Evolutionary conservation across 2,329 filamentous ascomycete genomes (phyloP), one percentile per base, ranked within the genome.

Genomic region (Passalora sequoiae): DNA sequence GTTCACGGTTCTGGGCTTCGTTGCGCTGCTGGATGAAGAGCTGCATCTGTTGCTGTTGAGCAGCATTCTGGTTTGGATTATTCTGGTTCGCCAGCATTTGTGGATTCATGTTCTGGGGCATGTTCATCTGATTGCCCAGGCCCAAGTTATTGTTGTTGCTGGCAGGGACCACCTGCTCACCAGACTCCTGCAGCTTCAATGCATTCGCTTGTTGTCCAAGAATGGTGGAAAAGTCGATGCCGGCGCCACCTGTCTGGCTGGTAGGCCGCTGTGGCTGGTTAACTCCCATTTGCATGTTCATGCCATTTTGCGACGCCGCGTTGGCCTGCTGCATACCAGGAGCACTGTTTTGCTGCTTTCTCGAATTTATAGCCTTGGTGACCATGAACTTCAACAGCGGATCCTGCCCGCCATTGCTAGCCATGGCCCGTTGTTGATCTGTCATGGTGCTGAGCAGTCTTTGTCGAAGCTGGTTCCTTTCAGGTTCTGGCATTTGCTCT

Each of bases 161-260:
- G 5, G 77, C 79, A 7, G 79, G 79, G 3, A 83, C 79, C n/a
- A 81, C 78, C 30, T 76, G 66, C 49, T 80, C 76, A 6, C 79
- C 79, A 37, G 74, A 74, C 60, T 81, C 75, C 55, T 79, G 76
- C 12, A 74, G 73, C 40, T 77, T 75, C 51, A 80, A 62, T n/a
- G 76, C 78, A 50, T 79, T 78, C 29, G 73, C 74, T 61, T 82
- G 79, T 53, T 81, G 78, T 20, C 73, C 75, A 44, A 78, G 69
- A 28, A 81, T 72, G 31, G 77, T 74, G 43, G 75, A 73, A 50
- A 80, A 70, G 50, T 73, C 68, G 41, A 72, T 55, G 24, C 40
- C 50, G 7, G 44, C 41, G 29, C 50, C 57, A 15, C 44, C 50
- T 16, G 50, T 38, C 44, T 70, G 69, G 25, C 65, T 61, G 48